phyloP scores from a whole-genome alignment of 805 yeast species.

The Candida gorgasii region DNA sequence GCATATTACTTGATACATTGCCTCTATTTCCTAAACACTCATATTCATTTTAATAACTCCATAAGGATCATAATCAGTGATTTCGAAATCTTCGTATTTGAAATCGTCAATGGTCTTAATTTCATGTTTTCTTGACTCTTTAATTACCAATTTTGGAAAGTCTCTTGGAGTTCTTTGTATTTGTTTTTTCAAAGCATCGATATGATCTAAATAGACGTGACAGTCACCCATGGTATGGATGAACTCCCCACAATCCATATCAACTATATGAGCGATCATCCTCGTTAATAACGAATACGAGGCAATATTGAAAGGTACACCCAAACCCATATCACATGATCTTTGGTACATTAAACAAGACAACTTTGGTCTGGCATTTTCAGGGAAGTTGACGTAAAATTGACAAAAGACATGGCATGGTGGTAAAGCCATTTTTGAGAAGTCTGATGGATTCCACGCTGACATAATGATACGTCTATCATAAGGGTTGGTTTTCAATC shows the following conservation, averaged over 20 bases:
- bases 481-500: conserved; percentile 83
- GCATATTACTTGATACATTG: no score
- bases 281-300: conserved; percentile 89
- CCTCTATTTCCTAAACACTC: conserved; percentile 72
- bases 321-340: conserved; percentile 99
- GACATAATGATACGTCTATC: conserved; percentile 92
- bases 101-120: conserved; percentile 82
- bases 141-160: conserved; percentile 79
- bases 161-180: conserved; percentile 67
- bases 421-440: conserved; percentile 92
- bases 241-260: conserved; percentile 93
- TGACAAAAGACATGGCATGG: conserved; percentile 98
- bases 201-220: conserved; percentile 91
- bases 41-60: conserved; percentile 89
- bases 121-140: conserved; percentile 47
- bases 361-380: conserved; percentile 57
- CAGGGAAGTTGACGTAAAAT: conserved; percentile 86
- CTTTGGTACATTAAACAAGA: conserved; percentile 93
- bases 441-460: conserved; percentile 99
- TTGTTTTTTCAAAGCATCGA: conserved; percentile 87
- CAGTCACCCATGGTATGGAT: conserved; percentile 96
- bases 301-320: conserved; percentile 98
- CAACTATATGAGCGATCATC: conserved; percentile 96
- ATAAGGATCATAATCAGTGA: conserved; percentile 78
- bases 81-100: conserved; percentile 82